Evolutionary conservation across 371 early-diverging fungal species (phyloP), one percentile per base, ranked within the genome.

Genomic region (Mucor racemosus): DNA sequence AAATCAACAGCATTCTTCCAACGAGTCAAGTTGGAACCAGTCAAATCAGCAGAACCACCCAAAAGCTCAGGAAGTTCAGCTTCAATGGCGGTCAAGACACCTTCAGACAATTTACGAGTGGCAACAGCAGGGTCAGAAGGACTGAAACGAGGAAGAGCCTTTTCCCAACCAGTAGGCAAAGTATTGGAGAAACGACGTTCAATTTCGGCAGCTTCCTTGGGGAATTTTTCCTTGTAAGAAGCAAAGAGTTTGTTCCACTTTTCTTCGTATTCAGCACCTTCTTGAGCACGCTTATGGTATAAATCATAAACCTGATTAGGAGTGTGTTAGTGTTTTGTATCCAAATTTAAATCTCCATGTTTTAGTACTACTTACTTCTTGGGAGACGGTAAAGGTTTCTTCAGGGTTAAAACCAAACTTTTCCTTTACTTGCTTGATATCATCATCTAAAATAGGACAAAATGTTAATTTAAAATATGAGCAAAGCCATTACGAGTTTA

Each of bases 1-100:
- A 99, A 98, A 73, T 97, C 98, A 26, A 84, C 88, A 33, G 95
- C 94, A 7, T 78, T 79, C 86, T 95, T 95, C 94, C 97, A 97
- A 50, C 93, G 89, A 54, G 98, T 97, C 78, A 97, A 84, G 82
- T 96, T 98, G 55, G 99, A 99, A 11, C 90, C 92, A 50, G 99
- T 96, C 77, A 99, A 84, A 82, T 99, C 99, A 31, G 99, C 99
- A 42, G 98, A 98, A 19, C 99, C 99, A 72, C 99, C 93, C 63
- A 99, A 72, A 14, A 99, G 80, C 78, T 95, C 96, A 10, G 96
- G 93, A 56, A 95, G 60, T 13, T 75, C 63, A 17, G 86, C 84
- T 10, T 93, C 91, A 53, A 99, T 71, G 42, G 89, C 90, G 75
- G 92, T 92, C 62, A 99, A 71, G 40, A 94, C 92, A 50, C 68